phyloP scores from a whole-genome alignment of 169 alveolate species.

The Eimeria necatrix region DNA sequence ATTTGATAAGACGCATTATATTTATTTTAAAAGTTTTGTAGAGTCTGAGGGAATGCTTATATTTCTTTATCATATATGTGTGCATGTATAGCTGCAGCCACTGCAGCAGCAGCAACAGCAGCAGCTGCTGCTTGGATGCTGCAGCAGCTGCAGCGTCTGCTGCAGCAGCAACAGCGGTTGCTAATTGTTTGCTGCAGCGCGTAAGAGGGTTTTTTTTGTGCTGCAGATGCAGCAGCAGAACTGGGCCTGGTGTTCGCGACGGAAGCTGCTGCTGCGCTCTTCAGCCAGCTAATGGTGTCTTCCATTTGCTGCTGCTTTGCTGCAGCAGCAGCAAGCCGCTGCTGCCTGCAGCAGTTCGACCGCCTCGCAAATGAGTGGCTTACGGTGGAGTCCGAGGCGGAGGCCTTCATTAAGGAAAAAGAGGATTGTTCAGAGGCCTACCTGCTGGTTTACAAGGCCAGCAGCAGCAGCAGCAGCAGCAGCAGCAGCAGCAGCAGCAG shows the following conservation, averaged over 20 bases:
- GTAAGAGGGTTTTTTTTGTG: background rate
- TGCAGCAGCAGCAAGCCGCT: background rate
- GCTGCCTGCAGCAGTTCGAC: background rate
- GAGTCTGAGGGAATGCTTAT: too few species aligned
- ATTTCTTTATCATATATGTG: too few species aligned
- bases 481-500: constrained; percentile 61
- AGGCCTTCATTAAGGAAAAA: background rate
- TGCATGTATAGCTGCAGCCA: background rate
- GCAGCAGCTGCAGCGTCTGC: background rate
- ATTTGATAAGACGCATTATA: too few species aligned
- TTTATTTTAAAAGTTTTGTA: too few species aligned
- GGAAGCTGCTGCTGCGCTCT: background rate
- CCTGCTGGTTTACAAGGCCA: background rate
- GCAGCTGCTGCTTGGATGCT: background rate
- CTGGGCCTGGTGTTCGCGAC: constrained; percentile 10
- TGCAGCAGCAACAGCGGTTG: background rate
- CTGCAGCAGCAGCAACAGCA: background rate
- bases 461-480: constrained; percentile 52
- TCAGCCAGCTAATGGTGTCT: background rate
- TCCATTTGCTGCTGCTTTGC: background rate
- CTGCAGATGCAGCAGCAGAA: background rate
- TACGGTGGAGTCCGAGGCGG: background rate
- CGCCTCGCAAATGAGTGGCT: background rate
- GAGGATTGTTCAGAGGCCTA: background rate
- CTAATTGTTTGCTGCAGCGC: background rate